Percentiles rank a stretch among this genome's conserved stretches.
phyloP scores from a whole-genome alignment of 352 stramenopile genomes.

The Phytopythium helicoides region DNA sequence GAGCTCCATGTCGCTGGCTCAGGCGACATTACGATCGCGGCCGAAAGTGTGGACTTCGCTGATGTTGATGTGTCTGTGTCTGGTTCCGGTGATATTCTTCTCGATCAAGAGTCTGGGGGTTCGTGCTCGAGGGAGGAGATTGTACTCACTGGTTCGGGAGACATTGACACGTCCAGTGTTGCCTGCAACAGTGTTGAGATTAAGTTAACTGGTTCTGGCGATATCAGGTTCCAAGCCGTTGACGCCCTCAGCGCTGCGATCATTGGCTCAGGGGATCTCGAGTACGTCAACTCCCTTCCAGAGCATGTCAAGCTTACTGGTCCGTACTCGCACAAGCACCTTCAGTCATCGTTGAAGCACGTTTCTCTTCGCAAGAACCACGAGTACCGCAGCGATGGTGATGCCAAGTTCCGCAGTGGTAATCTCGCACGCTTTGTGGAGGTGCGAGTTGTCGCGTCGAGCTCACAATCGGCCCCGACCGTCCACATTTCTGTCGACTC shows the following conservation, averaged over 20 bases:
- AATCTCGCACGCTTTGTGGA: too few relatives aligned
- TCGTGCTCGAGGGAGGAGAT: not conserved
- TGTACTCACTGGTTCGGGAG: not conserved
- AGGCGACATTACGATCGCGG: slow-evolving; percentile 6
- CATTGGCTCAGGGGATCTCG: slow-evolving; percentile 1
- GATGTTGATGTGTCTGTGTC: not conserved
- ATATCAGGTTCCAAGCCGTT: slow-evolving; percentile 3
- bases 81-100: slow-evolving; percentile 1
- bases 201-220: slow-evolving; percentile 4
- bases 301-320: not conserved
- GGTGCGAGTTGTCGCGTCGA: too few relatives aligned
- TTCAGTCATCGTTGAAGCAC: not conserved
- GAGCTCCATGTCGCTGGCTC: slow-evolving; percentile 8
- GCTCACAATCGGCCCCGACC: too few relatives aligned
- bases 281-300: slow-evolving; percentile 8
- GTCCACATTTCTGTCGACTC: too few relatives aligned
- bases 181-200: slow-evolving; percentile 6
- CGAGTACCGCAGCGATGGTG: slow-evolving; percentile 1
- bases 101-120: not conserved
- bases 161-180: slow-evolving; percentile 1
- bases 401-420: not conserved
- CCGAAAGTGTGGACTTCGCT: not conserved
- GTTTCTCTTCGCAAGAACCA: slow-evolving; percentile 3
- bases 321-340: not conserved
- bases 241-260: slow-evolving; percentile 2